These are phyloP conservation scores for Dactylella cylindrospora DNA, from an alignment of 2,329 filamentous ascomycete species.

Conservation along the genomic window DNA sequence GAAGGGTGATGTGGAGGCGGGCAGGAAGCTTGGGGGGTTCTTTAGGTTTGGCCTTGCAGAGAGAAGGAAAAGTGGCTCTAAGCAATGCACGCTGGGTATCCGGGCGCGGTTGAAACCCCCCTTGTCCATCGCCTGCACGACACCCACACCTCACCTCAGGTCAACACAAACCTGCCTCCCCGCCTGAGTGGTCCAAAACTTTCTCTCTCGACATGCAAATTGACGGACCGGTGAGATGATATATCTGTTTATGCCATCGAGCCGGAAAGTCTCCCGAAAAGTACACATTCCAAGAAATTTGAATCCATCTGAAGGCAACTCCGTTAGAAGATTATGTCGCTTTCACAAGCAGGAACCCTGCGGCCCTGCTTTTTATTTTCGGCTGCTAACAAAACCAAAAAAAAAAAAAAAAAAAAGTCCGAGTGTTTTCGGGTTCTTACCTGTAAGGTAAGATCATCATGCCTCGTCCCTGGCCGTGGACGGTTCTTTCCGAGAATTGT, in stretches of 20 bases:
- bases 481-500: slow-evolving; percentile 8
- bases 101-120: slow-evolving; percentile 39
- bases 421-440: too few species aligned
- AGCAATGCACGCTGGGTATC: slow-evolving; percentile 31
- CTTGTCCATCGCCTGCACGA: slow-evolving; percentile 38
- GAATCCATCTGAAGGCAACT: slow-evolving; percentile 19
- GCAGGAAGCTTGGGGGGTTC: background rate
- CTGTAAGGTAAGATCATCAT: too few species aligned
- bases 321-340: slow-evolving; percentile 10
- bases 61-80: too few species aligned
- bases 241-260: too few species aligned
- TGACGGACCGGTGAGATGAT: too few species aligned
- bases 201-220: too few species aligned
- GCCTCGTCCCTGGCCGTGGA: background rate
- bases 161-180: slow-evolving; percentile 43
- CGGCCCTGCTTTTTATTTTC: slow-evolving; percentile 5
- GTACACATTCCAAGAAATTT: too few species aligned
- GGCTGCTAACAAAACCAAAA: too few species aligned
- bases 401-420: too few species aligned
- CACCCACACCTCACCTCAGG: slow-evolving; percentile 40
- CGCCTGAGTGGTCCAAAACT: too few species aligned
- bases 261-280: too few species aligned
- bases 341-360: slow-evolving; percentile 26
- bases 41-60: background rate
- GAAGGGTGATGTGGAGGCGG: slow-evolving; percentile 11